Evolutionary conservation across 257 asterid genomes (phyloP), one percentile per base, ranked within the genome.

Genomic region (Cinchona pubescens): DNA sequence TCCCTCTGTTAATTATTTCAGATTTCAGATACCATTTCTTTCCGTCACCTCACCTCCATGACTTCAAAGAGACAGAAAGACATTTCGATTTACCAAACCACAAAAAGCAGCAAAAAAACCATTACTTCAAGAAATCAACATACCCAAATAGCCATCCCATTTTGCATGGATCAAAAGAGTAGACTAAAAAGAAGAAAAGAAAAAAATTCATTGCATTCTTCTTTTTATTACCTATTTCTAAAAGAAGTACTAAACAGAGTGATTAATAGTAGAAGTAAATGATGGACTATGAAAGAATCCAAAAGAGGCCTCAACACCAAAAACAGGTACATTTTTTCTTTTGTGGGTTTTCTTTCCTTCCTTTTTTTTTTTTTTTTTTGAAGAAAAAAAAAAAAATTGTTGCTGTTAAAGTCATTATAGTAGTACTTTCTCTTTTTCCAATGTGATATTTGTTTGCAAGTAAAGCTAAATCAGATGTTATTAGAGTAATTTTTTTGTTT

Each of bases 201-300:
- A 49, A 18, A 5, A 49, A 3, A 18, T 7, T 49, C 16, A 49
- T 49, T 49, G n/a, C 58, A 49, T 49, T n/a, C n/a, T n/a, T n/a
- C n/a, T n/a, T n/a, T n/a, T n/a, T n/a, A n/a, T n/a, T n/a, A n/a
- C n/a, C n/a, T n/a, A n/a, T n/a, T n/a, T n/a, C n/a, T 49, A n/a
- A 19, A 49, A n/a, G 25, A 49, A 18, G n/a, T 49, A 49, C 58
- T 49, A 23, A 49, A 19, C 58, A 16, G 58, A 49, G 58, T 19
- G 19, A 21, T n/a, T 55, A 4, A n/a, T n/a, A n/a, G 7, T 53
- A 51, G 34, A 45, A 0, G 27, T 3, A 8, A 68, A 79, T 79
- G 82, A n/a, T n/a, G n/a, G 82, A 74, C 15, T 79, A 79, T 23
- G 79, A 74, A 74, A 79, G 79, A 68, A 79, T 79, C 71, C 72